Conservation (phyloP, 495 filamentous ascomycete genomes). For the Hypomontagnella monticulosa region DNA sequence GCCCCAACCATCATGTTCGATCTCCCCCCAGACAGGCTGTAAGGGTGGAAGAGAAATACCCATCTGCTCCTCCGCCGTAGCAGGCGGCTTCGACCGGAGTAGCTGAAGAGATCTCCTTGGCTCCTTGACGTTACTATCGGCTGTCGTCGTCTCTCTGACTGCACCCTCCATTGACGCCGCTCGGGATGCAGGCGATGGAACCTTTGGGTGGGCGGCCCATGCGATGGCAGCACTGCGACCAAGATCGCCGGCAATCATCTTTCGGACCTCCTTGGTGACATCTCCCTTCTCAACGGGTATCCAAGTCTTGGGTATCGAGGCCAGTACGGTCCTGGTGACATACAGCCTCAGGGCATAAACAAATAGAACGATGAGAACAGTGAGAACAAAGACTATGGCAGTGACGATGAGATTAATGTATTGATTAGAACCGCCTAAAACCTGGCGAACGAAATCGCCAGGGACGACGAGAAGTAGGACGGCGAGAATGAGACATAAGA, state of each 20-base stretch:
- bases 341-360: constrained; percentile 91
- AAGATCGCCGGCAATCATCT: constrained; percentile 76
- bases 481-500: constrained; percentile 77
- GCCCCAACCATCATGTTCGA: constrained; percentile 90
- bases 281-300: constrained; percentile 84
- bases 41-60: constrained; percentile 45
- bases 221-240: constrained; percentile 82
- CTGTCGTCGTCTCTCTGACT: constrained; percentile 1
- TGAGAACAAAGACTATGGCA: constrained; percentile 78
- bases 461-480: constrained; percentile 83
- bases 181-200: constrained; percentile 47
- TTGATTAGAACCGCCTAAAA: constrained; percentile 64
- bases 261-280: constrained; percentile 73
- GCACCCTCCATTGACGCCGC: constrained; percentile 9
- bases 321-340: constrained; percentile 79
- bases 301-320: constrained; percentile 84
- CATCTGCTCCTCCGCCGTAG: constrained; percentile 38
- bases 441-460: constrained; percentile 83
- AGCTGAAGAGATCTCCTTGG: constrained; percentile 36
- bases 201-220: constrained; percentile 76
- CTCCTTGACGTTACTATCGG: constrained; percentile 9
- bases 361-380: constrained; percentile 73
- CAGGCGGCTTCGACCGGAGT: constrained; percentile 39
- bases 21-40: constrained; percentile 73
- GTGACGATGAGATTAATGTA: constrained; percentile 87